A percentile compares a stretch with the other conserved stretches of the same genome.
phyloP scores from a whole-genome alignment of 2,329 filamentous ascomycete genomes.

The Colletotrichum liriopes region DNA sequence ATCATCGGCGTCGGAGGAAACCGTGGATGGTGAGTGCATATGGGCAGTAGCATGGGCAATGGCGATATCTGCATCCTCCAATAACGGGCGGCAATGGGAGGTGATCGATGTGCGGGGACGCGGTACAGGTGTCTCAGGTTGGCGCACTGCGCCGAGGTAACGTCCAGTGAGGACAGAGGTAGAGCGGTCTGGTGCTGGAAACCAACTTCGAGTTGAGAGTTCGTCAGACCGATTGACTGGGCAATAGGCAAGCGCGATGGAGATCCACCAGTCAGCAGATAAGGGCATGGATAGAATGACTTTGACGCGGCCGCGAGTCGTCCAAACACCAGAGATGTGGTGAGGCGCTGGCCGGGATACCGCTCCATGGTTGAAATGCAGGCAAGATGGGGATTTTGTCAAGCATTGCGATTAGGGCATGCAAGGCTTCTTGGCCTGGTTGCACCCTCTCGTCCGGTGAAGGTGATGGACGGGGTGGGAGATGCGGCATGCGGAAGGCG shows the following conservation, averaged over 20 bases:
- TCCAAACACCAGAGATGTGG: background rate
- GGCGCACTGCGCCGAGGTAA: slow-evolving; percentile 28
- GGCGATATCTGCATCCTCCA: slow-evolving; percentile 36
- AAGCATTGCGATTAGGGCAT: background rate
- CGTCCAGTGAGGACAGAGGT: slow-evolving; percentile 16
- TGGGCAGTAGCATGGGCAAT: slow-evolving; percentile 25
- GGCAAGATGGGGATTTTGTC: background rate
- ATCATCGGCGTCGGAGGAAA: background rate
- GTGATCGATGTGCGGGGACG: slow-evolving; percentile 11
- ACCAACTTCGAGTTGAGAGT: background rate
- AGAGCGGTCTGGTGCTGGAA: slow-evolving; percentile 3
- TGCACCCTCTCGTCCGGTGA: background rate
- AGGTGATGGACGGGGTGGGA: slow-evolving; percentile 6
- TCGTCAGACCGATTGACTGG: background rate
- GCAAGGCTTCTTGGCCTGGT: background rate
- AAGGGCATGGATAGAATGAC: background rate
- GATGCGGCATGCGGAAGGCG: slow-evolving; percentile 16
- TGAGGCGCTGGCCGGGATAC: background rate
- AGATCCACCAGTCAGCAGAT: background rate
- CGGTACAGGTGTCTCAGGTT: slow-evolving; percentile 30
- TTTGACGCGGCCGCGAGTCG: slow-evolving; percentile 6
- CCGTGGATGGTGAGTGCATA: background rate
- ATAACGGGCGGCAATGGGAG: slow-evolving; percentile 16
- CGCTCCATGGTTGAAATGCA: background rate
- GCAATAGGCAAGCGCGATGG: background rate